These are phyloP conservation scores for Thelonectria olida DNA, from an alignment of 2,329 filamentous ascomycete species.

Conservation along the genomic window DNA sequence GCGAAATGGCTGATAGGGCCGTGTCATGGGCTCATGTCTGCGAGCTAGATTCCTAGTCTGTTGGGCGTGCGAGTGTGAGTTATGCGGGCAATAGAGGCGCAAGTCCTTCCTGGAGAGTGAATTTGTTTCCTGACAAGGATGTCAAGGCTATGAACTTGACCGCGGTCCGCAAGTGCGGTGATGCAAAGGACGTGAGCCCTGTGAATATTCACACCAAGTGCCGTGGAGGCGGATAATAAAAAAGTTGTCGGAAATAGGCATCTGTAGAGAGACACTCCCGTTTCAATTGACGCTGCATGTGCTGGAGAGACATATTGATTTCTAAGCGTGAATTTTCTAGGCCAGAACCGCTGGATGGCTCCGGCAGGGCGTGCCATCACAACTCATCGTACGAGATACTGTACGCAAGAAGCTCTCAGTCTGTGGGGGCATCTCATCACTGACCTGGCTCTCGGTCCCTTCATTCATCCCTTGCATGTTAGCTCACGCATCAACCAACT, in stretches of 20 bases:
- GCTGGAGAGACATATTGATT: not conserved
- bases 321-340: not conserved
- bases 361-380: not conserved
- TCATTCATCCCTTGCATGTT: conserved; percentile 2
- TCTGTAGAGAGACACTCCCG: too few species aligned
- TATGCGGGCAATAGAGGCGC: not conserved
- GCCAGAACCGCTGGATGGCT: not conserved
- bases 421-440: not conserved
- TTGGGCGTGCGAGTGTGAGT: not conserved
- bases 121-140: too few species aligned
- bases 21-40: conserved; percentile 13
- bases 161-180: not conserved
- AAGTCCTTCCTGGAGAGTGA: not conserved
- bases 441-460: conserved; percentile 15
- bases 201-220: not conserved
- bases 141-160: not conserved
- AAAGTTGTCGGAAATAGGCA: too few species aligned
- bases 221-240: not conserved
- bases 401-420: too few species aligned
- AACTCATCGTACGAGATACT: conserved; percentile 19
- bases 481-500: not conserved
- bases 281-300: too few species aligned
- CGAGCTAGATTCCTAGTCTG: not conserved
- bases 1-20: conserved; percentile 9
- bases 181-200: not conserved